These are phyloP conservation scores for Phaffia tasmanica DNA, from an alignment of 768 basidiomycete species.

Conservation along the genomic window DNA sequence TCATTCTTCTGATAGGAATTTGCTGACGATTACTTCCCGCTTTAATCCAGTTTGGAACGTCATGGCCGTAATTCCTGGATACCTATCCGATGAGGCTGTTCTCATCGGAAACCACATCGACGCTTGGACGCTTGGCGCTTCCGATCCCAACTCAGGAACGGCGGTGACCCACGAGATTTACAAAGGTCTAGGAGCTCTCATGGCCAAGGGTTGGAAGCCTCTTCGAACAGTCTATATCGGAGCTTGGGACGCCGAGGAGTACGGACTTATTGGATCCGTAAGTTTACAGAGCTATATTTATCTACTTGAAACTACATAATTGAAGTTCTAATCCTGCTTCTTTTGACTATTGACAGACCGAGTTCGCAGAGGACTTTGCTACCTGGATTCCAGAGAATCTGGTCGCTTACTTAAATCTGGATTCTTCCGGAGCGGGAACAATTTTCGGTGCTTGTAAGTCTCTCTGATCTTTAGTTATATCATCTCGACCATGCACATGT, in stretches of 20 bases:
- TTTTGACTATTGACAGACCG: conserved; percentile 43
- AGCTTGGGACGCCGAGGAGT: conserved; percentile 55
- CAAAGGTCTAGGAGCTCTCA: conserved; percentile 57
- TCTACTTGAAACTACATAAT: background rate
- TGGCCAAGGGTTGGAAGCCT: conserved; percentile 70
- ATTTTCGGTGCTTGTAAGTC: conserved; percentile 52
- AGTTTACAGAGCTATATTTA: background rate
- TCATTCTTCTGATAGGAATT: background rate
- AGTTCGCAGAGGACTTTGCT: conserved; percentile 86
- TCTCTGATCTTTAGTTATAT: conserved; percentile 39
- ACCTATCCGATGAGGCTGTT: conserved; percentile 72
- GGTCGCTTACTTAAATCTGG: conserved; percentile 78
- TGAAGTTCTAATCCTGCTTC: background rate
- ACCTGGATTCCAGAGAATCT: conserved; percentile 68
- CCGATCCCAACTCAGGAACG: conserved; percentile 54
- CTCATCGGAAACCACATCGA: conserved; percentile 48
- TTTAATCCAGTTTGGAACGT: conserved; percentile 47
- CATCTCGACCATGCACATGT: background rate
- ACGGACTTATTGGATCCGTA: conserved; percentile 48
- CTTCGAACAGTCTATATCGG: conserved; percentile 62
- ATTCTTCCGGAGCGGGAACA: conserved; percentile 55
- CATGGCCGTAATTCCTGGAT: conserved; percentile 70
- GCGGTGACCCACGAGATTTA: conserved; percentile 66
- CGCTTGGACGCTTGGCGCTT: conserved; percentile 65
- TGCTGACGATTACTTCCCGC: background rate